Evolutionary conservation across 768 basidiomycete genomes (phyloP), one percentile per base, ranked within the genome.

Genomic region (Steccherinum ochraceum): DNA sequence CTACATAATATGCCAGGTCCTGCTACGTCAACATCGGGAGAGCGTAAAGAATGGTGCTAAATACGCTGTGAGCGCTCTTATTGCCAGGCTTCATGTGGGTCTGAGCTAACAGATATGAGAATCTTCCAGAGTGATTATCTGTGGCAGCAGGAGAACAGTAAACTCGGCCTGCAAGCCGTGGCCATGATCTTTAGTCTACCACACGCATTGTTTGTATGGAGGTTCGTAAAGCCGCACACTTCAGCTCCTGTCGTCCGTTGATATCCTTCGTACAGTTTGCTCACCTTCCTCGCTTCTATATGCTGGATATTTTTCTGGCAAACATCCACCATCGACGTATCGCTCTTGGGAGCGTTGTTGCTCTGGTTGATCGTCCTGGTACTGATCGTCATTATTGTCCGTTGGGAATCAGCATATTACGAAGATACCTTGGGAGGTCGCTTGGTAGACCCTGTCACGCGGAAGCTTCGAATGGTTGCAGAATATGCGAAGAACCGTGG

Each of bases 1-100:
- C 45, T 71, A 75, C 53, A 58, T 78, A 23, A 64, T 76, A 12
- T 71, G 71, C 13, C 54, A 75, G 40, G 56, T 74, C 18, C 69
- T 80, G 7, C 64, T 70, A 43, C 69, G 74, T 1, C 70, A 74
- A 47, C 69, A 70, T 50, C 70, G 71, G 24, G 64, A 63, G 0
- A 67, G 66, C 40, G 58, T 58, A 2, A 61, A 63, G 24, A 63
- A 60, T 10, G 61, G 64, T 2, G 66, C 67, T 3, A 45, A 49
- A 2, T 59, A 70, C 49, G 67, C 69, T 25, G 78, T 79, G 19
- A 57, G 71, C 55, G 5, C 20, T 12, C 40, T 48, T 30, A 46
- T 42, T 40, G 39, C 35, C 20, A 42, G n/a, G 5, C 47, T 41
- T 48, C 54, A 16, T 44, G 30, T 5, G 48, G 40, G 42, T 41